These are phyloP conservation scores for Pneumocystis wakefieldiae DNA, from an alignment of 1,139 yeast genomes.

Conservation along the genomic window DNA sequence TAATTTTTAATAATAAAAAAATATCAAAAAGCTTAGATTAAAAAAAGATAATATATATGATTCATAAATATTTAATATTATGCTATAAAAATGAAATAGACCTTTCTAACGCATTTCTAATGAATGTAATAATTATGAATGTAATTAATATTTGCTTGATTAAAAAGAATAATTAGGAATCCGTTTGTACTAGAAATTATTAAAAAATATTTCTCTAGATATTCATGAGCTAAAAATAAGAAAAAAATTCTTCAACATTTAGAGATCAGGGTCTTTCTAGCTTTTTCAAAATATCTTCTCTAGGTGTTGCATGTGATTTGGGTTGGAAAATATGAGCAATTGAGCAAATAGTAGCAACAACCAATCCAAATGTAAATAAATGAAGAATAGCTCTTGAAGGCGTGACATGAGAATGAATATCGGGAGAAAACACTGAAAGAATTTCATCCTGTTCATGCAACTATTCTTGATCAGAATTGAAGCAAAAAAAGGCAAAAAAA, in stretches of 20 bases:
- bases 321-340: slow-evolving; percentile 48
- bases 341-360: slow-evolving; percentile 40
- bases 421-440: slow-evolving; percentile 80
- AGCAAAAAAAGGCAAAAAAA: background rate
- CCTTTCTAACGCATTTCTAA: no score
- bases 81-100: no score
- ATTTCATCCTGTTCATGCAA: slow-evolving; percentile 55
- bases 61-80: no score
- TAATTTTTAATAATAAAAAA: no score
- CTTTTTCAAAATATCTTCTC: slow-evolving; percentile 36
- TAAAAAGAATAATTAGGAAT: background rate
- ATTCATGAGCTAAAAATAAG: background rate
- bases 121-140: no score
- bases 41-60: no score
- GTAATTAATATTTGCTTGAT: no score
- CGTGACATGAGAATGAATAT: slow-evolving; percentile 45
- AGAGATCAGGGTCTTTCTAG: background rate
- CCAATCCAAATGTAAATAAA: slow-evolving; percentile 39
- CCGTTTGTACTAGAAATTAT: background rate
- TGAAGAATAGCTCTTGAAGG: slow-evolving; percentile 46
- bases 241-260: background rate
- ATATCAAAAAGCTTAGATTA: no score
- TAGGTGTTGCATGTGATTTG: slow-evolving; percentile 61
- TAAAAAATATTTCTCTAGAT: background rate
- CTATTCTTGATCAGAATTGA: slow-evolving; percentile 4